Conservation (phyloP, 352 stramenopile species). For the Globisporangium cederbergense region DNA sequence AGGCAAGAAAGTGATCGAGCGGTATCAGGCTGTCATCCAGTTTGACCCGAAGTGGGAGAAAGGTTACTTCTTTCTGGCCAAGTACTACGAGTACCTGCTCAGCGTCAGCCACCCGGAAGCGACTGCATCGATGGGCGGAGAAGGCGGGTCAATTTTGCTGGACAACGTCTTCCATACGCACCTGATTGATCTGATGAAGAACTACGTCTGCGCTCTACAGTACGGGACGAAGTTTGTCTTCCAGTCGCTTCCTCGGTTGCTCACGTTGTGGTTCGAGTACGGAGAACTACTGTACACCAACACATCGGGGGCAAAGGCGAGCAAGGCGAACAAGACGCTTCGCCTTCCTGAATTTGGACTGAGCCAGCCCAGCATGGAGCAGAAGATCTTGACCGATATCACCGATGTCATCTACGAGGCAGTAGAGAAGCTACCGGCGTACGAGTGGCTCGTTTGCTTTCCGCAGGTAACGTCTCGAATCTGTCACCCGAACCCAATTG, state of each 20-base stretch:
- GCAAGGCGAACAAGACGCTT: conserved; percentile 56
- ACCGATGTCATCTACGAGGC: conserved; percentile 59
- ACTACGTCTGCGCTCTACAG: conserved; percentile 89
- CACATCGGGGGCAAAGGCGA: conserved; percentile 22
- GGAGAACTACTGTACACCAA: conserved; percentile 69
- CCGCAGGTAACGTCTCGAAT: conserved; percentile 97
- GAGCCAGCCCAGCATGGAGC: conserved; percentile 51
- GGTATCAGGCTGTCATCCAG: conserved; percentile 94
- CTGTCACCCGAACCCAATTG: conserved; percentile 82
- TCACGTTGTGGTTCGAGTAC: conserved; percentile 98
- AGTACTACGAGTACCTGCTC: conserved; percentile 91
- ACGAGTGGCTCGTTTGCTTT: conserved; percentile 97
- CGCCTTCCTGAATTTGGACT: conserved; percentile 56
- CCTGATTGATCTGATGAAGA: conserved; percentile 90
- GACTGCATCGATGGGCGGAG: conserved; percentile 32
- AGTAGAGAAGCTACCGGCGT: conserved; percentile 53
- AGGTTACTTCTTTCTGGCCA: conserved; percentile 88
- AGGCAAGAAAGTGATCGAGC: conserved; percentile 90
- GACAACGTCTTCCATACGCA: conserved; percentile 59
- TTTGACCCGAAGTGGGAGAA: conserved; percentile 94
- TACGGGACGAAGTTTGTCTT: conserved; percentile 95
- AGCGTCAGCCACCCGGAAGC: conserved; percentile 63
- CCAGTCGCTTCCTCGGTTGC: conserved; percentile 94
- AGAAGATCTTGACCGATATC: conserved; percentile 70
- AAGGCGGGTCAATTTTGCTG: conserved; percentile 37